Conservation (phyloP, 2,329 filamentous ascomycete genomes). For the Fusarium siculi region DNA sequence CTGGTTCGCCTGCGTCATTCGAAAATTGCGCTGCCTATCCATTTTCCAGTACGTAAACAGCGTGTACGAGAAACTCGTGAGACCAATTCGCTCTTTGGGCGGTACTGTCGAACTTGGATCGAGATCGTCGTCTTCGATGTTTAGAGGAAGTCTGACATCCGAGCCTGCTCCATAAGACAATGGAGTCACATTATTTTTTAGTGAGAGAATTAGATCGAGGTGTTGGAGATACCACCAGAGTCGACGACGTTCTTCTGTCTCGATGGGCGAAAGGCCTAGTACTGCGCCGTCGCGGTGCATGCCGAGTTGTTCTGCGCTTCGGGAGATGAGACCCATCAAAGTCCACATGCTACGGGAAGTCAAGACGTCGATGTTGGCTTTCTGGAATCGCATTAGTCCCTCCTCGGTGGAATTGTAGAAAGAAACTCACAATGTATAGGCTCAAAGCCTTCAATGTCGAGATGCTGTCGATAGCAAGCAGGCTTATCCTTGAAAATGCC, state of each 20-base stretch:
- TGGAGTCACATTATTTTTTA: constrained; percentile 3
- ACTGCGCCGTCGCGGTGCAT: constrained; percentile 20
- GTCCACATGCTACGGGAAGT: constrained; percentile 6
- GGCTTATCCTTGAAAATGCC: constrained; percentile 6
- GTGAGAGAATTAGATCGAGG: not conserved
- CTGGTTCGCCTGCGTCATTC: not conserved
- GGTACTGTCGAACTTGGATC: not conserved
- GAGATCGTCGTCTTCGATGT: constrained; percentile 21
- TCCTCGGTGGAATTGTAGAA: no score
- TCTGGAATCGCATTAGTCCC: not conserved
- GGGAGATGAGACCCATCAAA: not conserved
- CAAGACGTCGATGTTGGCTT: constrained; percentile 3
- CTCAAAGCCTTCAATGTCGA: constrained; percentile 10
- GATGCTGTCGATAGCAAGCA: not conserved
- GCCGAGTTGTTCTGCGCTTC: constrained; percentile 19
- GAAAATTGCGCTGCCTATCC: constrained; percentile 1
- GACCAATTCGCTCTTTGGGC: not conserved
- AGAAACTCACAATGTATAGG: not conserved
- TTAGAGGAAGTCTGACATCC: constrained; percentile 20
- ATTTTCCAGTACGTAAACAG: not conserved
- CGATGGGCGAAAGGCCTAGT: not conserved
- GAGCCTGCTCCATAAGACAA: constrained; percentile 7
- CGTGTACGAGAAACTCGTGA: constrained; percentile 6
- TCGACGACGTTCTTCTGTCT: constrained; percentile 25
- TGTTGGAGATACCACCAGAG: constrained; percentile 25